Conservation (phyloP, 2,329 filamentous ascomycete genomes). For the Trichoderma pleuroti region DNA sequence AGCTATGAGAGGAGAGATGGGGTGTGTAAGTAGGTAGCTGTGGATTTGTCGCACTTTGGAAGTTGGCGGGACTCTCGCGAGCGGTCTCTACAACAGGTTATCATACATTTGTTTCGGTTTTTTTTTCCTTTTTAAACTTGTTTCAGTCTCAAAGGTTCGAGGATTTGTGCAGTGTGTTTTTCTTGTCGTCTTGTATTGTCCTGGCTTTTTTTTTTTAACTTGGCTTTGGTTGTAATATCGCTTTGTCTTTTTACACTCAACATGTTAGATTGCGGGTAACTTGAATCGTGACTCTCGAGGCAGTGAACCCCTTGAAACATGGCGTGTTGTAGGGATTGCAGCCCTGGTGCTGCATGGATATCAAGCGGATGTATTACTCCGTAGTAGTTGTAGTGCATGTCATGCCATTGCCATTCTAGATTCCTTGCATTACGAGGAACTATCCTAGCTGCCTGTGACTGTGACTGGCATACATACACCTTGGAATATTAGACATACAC, state of each 20-base stretch:
- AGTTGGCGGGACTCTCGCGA: conserved; percentile 32
- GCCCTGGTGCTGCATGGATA: not conserved
- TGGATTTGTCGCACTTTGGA: conserved; percentile 23
- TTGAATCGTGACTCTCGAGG: not conserved
- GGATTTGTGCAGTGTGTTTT: conserved; percentile 32
- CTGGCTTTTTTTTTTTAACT: not conserved
- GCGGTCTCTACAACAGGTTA: conserved; percentile 42
- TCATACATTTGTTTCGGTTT: conserved; percentile 41
- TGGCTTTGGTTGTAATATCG: conserved; percentile 18
- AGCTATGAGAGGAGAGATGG: not conserved
- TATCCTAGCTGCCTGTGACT: not conserved
- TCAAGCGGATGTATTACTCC: not conserved
- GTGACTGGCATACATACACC: not conserved
- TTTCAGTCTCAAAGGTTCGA: conserved; percentile 16
- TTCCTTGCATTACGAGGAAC: not conserved
- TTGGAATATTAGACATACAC: not conserved
- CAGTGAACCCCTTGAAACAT: not conserved
- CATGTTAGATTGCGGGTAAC: conserved; percentile 9
- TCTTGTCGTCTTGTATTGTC: conserved; percentile 24
- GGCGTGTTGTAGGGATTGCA: not conserved
- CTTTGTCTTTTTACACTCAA: conserved; percentile 12
- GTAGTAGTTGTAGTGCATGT: not conserved
- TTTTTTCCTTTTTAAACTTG: conserved; percentile 18
- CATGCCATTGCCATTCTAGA: not conserved
- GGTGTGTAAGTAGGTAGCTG: conserved; percentile 19